Base-by-base conservation (phyloP, 73 alveolate species). In the Paramecium pentaurelia region DNA sequence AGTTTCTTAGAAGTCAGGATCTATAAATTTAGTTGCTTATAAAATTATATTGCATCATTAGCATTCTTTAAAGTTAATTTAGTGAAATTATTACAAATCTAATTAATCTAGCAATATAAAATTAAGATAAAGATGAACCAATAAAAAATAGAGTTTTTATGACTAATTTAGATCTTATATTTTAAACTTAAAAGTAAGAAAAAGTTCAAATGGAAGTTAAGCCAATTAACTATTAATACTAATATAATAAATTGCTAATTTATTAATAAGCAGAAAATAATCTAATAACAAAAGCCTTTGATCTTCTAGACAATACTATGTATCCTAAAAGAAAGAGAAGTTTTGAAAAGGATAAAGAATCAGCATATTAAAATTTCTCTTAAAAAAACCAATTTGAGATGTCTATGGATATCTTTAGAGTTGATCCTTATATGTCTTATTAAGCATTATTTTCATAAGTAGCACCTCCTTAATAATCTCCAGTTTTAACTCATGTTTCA, bases 331-430 rank as follows among this genome's bases (percentile, higher is more conserved):
- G 87, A 73, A 73, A 73, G 22, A 32, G 87, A 36, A 73, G 87
- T 73, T 73, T 73, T 73, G 87, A 73, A 38, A 73, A 73, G 10
- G 87, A 73, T 16, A 73, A 73, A 38, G 87, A 73, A 73, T 37
- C 87, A 12, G 87, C 87, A 16, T 73, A 73, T 73, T 73, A 34
- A 2, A 73, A 40, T 38, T 73, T 40, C 28, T 64, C 84, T 34
- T 34, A 64, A 28, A 73, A 44, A 73, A 44, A 22, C 12, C 38
- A 20, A 73, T 38, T 38, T 73, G 87, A 73, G 37, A 40, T 40
- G 60, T 44, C 87, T 4, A 73, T 73, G 87, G 87, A 73, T 38
- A 34, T 73, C 9, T 64, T 64, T 64, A 28, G 84, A 34, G 84
- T 64, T 28, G 84, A 64, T 28, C 84, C 84, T n/a, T 64, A 64